Conservation (phyloP, 495 filamentous ascomycete species). For the Talaromyces stipitatus region DNA sequence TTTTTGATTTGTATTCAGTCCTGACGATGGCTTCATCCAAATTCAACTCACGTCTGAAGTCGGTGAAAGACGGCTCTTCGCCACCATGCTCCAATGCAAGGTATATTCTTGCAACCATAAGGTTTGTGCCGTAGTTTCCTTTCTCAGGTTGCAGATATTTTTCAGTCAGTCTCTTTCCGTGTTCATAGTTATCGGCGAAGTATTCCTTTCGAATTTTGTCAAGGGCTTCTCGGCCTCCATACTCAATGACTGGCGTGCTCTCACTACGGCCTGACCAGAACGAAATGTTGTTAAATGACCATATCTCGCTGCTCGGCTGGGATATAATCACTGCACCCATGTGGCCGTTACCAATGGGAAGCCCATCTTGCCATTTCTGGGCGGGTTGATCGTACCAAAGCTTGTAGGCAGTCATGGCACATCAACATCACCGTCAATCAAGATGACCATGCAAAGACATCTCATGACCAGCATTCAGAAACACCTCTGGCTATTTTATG, state of each 20-base stretch:
- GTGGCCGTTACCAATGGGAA: slow-evolving; percentile 39
- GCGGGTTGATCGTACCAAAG: not conserved
- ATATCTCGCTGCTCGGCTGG: slow-evolving; percentile 21
- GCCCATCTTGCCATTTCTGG: not conserved
- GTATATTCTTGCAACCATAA: slow-evolving; percentile 16
- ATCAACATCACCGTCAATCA: not conserved
- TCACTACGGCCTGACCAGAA: slow-evolving; percentile 34
- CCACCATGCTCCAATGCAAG: slow-evolving; percentile 29
- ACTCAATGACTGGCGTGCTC: slow-evolving; percentile 27
- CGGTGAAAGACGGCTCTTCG: no score
- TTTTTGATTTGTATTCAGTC: no score
- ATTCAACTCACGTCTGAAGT: no score
- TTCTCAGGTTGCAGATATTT: slow-evolving; percentile 17
- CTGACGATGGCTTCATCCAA: no score
- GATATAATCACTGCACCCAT: slow-evolving; percentile 34
- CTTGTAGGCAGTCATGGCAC: not conserved
- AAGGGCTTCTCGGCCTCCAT: slow-evolving; percentile 14
- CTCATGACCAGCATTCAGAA: no score
- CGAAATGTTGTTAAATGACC: slow-evolving; percentile 38
- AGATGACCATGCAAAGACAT: no score
- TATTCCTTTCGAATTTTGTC: slow-evolving; percentile 13
- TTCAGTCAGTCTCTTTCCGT: not conserved
- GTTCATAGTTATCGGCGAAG: not conserved
- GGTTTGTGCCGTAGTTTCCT: slow-evolving; percentile 25
- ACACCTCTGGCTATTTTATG: no score